A percentile compares a stretch with the other conserved stretches of the same genome.
These are phyloP conservation scores for Zangia roseola DNA, from an alignment of 768 basidiomycete species.

Conservation along the genomic window DNA sequence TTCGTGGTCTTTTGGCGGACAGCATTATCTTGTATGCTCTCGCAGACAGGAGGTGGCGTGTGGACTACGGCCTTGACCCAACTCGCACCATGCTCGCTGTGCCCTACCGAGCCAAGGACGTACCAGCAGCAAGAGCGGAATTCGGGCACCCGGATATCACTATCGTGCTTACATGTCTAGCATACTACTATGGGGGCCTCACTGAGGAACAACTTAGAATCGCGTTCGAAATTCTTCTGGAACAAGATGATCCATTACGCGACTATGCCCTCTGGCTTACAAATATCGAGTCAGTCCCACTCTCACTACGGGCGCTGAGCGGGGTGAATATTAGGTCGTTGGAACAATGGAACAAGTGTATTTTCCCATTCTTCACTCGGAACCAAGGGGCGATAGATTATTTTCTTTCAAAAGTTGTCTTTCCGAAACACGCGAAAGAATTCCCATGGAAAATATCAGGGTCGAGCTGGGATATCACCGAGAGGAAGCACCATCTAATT, in stretches of 20 bases:
- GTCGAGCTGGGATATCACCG: conserved; percentile 30
- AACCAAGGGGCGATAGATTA: conserved; percentile 25
- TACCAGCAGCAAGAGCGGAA: conserved; percentile 23
- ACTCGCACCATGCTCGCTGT: conserved; percentile 23
- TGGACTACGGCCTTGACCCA: conserved; percentile 22
- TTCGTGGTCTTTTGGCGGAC: conserved; percentile 23
- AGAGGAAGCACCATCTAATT: too few species aligned
- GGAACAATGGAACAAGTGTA: conserved; percentile 5
- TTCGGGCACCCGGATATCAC: conserved; percentile 29
- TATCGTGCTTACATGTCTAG: conserved; percentile 8
- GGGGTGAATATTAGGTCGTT: conserved; percentile 26
- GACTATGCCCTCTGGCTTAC: conserved; percentile 25
- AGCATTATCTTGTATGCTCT: conserved; percentile 21
- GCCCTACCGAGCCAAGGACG: conserved; percentile 29
- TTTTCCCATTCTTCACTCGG: conserved; percentile 12
- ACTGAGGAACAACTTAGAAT: conserved; percentile 12
- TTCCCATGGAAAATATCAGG: conserved; percentile 14
- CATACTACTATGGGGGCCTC: conserved; percentile 27
- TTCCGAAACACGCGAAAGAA: conserved; percentile 25
- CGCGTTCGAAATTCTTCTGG: conserved; percentile 16
- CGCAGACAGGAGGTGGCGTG: conserved; percentile 24
- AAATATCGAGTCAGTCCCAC: conserved; percentile 13
- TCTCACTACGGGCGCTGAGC: conserved; percentile 4
- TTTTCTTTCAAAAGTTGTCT: conserved; percentile 23
- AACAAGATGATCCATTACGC: conserved; percentile 17